A percentile compares a stretch with the other conserved stretches of the same genome.
Conservation (phyloP, 2,329 filamentous ascomycete genomes). For the Didymella glomerata region DNA sequence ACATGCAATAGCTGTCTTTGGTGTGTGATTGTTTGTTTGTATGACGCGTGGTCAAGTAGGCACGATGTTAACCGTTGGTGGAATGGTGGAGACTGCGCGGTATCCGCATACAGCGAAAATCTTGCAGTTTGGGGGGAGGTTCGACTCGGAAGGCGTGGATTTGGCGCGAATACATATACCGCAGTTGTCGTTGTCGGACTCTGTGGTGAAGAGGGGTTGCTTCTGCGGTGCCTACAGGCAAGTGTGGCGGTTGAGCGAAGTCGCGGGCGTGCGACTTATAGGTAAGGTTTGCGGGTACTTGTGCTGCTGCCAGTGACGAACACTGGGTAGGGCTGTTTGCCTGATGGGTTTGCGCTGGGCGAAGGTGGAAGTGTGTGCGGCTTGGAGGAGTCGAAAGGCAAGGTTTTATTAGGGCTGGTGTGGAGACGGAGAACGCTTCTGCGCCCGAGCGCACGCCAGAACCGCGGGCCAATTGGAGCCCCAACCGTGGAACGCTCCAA, state of each 20-base stretch:
- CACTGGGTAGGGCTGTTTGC: slow-evolving; percentile 30
- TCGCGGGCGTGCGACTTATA: slow-evolving; percentile 40
- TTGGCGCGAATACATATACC: slow-evolving; percentile 99
- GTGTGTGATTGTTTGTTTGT: slow-evolving; percentile 39
- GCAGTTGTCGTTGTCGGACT: slow-evolving; percentile 53
- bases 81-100: slow-evolving; percentile 88
- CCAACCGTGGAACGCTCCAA: slow-evolving; percentile 8
- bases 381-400: slow-evolving; percentile 17
- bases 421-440: slow-evolving; percentile 20
- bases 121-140: slow-evolving; percentile 93
- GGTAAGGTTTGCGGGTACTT: slow-evolving; percentile 25
- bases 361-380: slow-evolving; percentile 32
- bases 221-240: slow-evolving; percentile 37
- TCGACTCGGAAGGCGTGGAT: slow-evolving; percentile 92
- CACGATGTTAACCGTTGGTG: slow-evolving; percentile 84
- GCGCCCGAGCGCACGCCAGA: slow-evolving; percentile 11
- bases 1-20: slow-evolving; percentile 64
- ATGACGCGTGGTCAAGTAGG: slow-evolving; percentile 51
- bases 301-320: slow-evolving; percentile 33
- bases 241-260: slow-evolving; percentile 48
- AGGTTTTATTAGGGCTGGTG: slow-evolving; percentile 22
- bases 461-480: slow-evolving; percentile 14
- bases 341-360: slow-evolving; percentile 33
- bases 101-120: slow-evolving; percentile 95
- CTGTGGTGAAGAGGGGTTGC: slow-evolving; percentile 43